Evolutionary conservation across 2,329 filamentous ascomycete genomes (phyloP), one percentile per base, ranked within the genome.

Genomic region (Chaetomium sp.): DNA sequence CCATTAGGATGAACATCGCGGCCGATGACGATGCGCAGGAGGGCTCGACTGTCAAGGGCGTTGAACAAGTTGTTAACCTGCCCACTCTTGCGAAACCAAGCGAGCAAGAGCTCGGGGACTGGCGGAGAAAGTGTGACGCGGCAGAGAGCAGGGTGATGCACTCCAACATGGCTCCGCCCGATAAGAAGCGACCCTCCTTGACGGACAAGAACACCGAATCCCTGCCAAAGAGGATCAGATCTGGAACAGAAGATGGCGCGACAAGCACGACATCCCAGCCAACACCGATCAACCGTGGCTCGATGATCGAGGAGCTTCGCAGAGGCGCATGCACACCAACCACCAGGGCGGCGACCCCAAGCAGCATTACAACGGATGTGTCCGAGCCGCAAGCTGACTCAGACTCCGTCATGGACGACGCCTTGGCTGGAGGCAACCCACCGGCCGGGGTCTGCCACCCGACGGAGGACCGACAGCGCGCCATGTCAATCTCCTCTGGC

Each of bases 101-200:
- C 4, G 57, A 65, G 9, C 42, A 57, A 10, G 68, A 69, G 23
- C 35, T 64, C 1, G 38, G 45, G 29, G 33, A 29, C 9, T 63
- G 64, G 61, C 63, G 54, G n/a, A 42, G 59, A 10, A 68, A 65
- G 38, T 50, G 56, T 19, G 62, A 65, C 8, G 25, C 13, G 19
- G 57, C 64, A 25, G 62, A 68, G 27, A 42, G 27, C 23, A 64
- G 64, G 21, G 57, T 64, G 5, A 66, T 66, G 64, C 23, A 59
- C 9, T 50, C 58, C 45, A 66, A 68, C 58, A 62, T 60, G 56
- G 42, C 29, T 5, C 31, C 35, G 2, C 31, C 50, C 7, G 55
- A 58, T 49, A 55, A 31, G 25, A 64, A 62, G 21, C 51, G 47
- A 16, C 13, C 51, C 1, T 12, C 19, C 10, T 6, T 35, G 2